Evolutionary conservation across 2,329 filamentous ascomycete species (phyloP).

Genomic region (Botrytis fragariae): DNA sequence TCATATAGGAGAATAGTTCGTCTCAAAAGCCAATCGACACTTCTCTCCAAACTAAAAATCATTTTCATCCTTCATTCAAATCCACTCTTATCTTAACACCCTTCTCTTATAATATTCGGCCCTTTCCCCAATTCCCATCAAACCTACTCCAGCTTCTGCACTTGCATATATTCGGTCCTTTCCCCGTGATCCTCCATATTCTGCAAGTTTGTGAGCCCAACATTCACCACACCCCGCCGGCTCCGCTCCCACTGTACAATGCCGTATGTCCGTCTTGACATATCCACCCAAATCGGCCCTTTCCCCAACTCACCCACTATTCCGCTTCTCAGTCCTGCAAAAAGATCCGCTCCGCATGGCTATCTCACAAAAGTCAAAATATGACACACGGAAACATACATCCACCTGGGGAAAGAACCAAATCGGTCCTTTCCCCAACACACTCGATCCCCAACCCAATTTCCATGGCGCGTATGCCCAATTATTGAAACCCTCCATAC

Average conservation of each 20-base stretch:
- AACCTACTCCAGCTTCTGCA: background rate
- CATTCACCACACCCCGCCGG: background rate
- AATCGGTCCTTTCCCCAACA: constrained; percentile 4
- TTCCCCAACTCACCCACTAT: background rate
- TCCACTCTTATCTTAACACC: background rate
- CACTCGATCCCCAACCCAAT: background rate
- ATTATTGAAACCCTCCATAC: background rate
- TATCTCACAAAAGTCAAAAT: background rate
- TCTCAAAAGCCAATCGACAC: background rate
- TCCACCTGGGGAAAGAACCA: background rate
- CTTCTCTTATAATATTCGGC: background rate
- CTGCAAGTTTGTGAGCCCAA: background rate
- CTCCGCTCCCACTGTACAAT: background rate
- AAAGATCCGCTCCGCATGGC: background rate
- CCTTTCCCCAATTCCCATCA: background rate
- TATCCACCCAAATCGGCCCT: background rate
- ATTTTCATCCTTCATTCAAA: background rate
- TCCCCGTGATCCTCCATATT: constrained; percentile 3
- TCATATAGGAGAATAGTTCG: background rate
- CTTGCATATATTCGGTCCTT: constrained; percentile 5
- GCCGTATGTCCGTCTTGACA: background rate
- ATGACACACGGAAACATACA: background rate
- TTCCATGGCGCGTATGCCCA: background rate
- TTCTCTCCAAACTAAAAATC: background rate
- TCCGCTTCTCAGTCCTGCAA: background rate